phyloP scores from a whole-genome alignment of 257 asterid genomes.

The Solanum arcanum region DNA sequence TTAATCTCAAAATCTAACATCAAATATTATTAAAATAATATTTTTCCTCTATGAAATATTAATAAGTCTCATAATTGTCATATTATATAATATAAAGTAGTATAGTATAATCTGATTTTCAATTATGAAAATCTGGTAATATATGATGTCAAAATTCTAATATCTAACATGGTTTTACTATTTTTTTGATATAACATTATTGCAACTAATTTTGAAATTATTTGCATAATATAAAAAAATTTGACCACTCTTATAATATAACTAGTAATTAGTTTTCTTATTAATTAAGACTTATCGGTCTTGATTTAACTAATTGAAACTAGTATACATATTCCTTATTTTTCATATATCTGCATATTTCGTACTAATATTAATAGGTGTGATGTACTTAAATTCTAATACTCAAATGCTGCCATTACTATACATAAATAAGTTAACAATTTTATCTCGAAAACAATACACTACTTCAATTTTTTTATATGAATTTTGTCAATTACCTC shows the following conservation, averaged over 20 bases:
- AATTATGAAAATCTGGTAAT: background rate
- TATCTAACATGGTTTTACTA: background rate
- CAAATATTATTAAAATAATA: too few species aligned
- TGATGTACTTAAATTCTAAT: background rate
- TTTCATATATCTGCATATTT: background rate
- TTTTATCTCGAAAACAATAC: background rate
- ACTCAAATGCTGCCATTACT: background rate
- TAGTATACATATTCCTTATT: too few species aligned
- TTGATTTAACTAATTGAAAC: background rate
- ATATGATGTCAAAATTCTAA: background rate
- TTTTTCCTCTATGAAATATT: background rate
- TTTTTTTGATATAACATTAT: background rate
- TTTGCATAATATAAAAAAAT: too few species aligned
- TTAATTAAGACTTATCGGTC: background rate
- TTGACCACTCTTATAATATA: background rate
- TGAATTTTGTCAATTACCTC: too few species aligned
- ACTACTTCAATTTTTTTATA: background rate
- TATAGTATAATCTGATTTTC: background rate
- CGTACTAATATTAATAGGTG: background rate
- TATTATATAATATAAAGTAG: too few species aligned
- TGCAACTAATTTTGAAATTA: background rate
- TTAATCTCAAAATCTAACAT: too few species aligned
- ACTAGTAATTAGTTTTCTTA: background rate
- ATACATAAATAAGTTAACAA: background rate
- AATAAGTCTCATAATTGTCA: background rate